phyloP scores from a whole-genome alignment of 768 basidiomycete genomes.

The Kwoniella mangroviensis region DNA sequence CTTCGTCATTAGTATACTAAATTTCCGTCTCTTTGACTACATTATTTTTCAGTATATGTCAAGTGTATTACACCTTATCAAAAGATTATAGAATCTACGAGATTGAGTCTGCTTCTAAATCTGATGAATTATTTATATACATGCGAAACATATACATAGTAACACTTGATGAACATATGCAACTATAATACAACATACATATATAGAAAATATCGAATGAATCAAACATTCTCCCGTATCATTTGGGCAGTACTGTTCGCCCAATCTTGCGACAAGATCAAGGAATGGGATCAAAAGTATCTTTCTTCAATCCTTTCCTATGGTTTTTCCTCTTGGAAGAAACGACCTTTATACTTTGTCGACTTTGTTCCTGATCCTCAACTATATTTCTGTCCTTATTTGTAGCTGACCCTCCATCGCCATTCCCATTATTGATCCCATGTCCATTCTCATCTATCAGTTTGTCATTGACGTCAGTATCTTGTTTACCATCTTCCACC shows the following conservation, averaged over 20 bases:
- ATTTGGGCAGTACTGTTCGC: no score
- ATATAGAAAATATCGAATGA: background rate
- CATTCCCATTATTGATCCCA: background rate
- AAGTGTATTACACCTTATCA: no score
- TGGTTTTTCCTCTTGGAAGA: conserved; percentile 16
- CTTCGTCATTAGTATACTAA: background rate
- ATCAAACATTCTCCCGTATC: background rate
- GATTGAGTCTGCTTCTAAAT: background rate
- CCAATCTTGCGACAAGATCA: conserved; percentile 16
- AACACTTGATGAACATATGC: background rate
- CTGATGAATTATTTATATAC: background rate
- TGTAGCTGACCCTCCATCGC: background rate
- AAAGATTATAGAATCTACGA: no score
- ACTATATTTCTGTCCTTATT: background rate
- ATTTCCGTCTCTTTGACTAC: no score
- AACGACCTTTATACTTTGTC: conserved; percentile 22
- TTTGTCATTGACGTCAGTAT: background rate
- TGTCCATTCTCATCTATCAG: background rate
- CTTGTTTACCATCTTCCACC: background rate
- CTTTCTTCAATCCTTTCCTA: conserved; percentile 20
- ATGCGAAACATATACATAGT: background rate
- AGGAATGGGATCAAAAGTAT: conserved; percentile 21
- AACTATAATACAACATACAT: conserved; percentile 9
- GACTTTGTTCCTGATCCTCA: background rate
- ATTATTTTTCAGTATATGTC: no score